Conservation (phyloP, 345 rosid species). For the Heritiera littoralis region DNA sequence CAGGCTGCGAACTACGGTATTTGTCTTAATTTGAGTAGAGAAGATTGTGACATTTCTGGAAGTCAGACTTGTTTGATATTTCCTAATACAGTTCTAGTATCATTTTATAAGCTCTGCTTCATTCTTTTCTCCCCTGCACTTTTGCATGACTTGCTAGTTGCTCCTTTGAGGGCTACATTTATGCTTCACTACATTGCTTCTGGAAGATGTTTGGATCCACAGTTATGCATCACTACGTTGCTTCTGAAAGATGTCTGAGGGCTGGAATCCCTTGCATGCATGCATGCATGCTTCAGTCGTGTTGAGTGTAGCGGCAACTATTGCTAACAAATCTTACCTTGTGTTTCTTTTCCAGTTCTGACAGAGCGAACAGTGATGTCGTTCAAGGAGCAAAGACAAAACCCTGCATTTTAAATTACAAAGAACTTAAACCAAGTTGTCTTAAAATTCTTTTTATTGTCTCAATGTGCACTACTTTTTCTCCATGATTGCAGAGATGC, state of each 20-base stretch:
- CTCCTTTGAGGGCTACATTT: neutral
- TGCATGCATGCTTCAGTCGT: neutral
- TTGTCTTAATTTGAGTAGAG: conserved; percentile 25
- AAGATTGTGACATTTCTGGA: conserved; percentile 17
- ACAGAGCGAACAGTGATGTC: neutral
- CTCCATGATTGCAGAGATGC: no score
- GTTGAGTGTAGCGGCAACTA: conserved; percentile 9
- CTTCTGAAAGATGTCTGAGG: neutral
- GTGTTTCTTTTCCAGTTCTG: neutral
- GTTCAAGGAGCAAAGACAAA: conserved; percentile 9
- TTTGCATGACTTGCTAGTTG: neutral
- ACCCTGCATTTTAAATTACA: neutral
- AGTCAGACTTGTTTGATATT: conserved; percentile 22
- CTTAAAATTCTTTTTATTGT: neutral
- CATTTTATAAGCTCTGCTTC: neutral
- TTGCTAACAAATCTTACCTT: neutral
- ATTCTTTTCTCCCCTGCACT: neutral
- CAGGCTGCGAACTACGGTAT: conserved; percentile 6
- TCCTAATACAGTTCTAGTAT: conserved; percentile 11
- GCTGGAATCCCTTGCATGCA: neutral
- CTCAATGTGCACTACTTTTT: neutral
- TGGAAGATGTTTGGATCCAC: neutral
- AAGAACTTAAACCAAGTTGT: neutral
- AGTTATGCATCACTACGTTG: neutral
- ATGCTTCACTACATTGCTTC: neutral